Conservation (phyloP, 2,329 filamentous ascomycete genomes). For the Rhexocercosporidium sp. region DNA sequence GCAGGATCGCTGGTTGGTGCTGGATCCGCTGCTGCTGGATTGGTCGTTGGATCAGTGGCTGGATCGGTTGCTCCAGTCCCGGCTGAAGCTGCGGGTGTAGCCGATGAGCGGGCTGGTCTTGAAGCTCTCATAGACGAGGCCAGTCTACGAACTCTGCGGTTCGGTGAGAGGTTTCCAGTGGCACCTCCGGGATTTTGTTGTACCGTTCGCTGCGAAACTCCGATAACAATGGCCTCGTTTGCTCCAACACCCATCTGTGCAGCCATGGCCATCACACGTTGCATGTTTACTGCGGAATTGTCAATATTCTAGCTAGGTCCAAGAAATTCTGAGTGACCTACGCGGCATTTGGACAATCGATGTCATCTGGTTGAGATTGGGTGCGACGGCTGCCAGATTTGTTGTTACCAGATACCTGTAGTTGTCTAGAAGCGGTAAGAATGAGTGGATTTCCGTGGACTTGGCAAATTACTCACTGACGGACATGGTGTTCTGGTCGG, state of each 20-base stretch:
- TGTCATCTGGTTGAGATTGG: conserved; percentile 27
- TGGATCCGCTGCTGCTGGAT: not conserved
- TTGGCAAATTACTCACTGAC: conserved; percentile 21
- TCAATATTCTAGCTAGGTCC: not conserved
- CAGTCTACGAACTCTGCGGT: conserved; percentile 3
- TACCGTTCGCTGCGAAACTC: conserved; percentile 21
- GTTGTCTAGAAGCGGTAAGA: conserved; percentile 20
- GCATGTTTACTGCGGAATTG: conserved; percentile 21
- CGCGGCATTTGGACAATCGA: conserved; percentile 24
- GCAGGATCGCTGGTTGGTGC: not conserved
- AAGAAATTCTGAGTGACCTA: conserved; percentile 1
- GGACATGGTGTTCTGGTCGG: conserved; percentile 5
- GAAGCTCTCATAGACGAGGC: not conserved
- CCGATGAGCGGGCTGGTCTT: not conserved
- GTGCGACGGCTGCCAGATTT: conserved; percentile 23
- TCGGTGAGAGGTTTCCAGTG: conserved; percentile 19
- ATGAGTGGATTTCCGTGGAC: not conserved
- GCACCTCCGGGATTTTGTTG: conserved; percentile 27
- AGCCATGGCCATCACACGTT: conserved; percentile 24
- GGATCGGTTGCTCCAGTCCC: not conserved
- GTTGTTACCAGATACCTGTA: conserved; percentile 27
- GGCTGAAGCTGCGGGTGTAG: not conserved
- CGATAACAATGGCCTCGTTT: conserved; percentile 21
- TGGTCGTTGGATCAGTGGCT: not conserved
- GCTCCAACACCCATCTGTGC: conserved; percentile 20